Conservation (phyloP, 139 green algal species). For the Tetratostichococcus sp. region DNA sequence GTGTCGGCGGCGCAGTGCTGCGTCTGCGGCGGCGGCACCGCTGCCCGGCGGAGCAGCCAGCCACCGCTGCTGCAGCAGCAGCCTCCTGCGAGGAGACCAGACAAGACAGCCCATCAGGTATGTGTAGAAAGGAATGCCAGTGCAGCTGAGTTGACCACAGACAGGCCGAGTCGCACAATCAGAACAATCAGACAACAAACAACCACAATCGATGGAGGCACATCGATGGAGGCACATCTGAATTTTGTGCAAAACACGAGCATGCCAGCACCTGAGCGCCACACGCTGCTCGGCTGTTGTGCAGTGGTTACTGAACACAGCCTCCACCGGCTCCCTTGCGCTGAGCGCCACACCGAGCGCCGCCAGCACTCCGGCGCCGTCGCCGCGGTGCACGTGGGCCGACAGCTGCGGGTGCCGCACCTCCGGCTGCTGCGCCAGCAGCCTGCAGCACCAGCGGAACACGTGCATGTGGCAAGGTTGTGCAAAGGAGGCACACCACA, state of each 20-base stretch:
- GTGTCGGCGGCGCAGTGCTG: not conserved
- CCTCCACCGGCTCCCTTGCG: too few relatives aligned
- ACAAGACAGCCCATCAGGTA: too few relatives aligned
- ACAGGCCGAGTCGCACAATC: too few relatives aligned
- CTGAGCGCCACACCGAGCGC: constrained; percentile 11
- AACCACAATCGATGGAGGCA: too few relatives aligned
- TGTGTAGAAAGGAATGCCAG: too few relatives aligned
- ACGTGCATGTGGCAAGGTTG: not conserved
- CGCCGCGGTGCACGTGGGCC: constrained; percentile 16
- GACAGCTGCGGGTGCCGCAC: not conserved
- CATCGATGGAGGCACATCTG: too few relatives aligned
- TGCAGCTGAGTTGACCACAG: too few relatives aligned
- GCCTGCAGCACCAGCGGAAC: not conserved
- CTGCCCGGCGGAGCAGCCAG: not conserved
- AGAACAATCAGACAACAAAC: too few relatives aligned
- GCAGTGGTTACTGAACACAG: not conserved
- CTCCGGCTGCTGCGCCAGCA: not conserved
- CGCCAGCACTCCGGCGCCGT: constrained; percentile 25
- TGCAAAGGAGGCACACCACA: too few relatives aligned
- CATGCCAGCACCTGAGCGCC: not conserved
- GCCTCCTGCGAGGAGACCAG: not conserved
- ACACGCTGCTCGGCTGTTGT: not conserved
- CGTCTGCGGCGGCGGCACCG: not conserved
- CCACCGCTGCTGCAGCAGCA: constrained; percentile 5
- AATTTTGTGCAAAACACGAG: too few relatives aligned